Evolutionary conservation across 2,329 filamentous ascomycete genomes (phyloP).

Genomic region (Xylariaceae sp.): DNA sequence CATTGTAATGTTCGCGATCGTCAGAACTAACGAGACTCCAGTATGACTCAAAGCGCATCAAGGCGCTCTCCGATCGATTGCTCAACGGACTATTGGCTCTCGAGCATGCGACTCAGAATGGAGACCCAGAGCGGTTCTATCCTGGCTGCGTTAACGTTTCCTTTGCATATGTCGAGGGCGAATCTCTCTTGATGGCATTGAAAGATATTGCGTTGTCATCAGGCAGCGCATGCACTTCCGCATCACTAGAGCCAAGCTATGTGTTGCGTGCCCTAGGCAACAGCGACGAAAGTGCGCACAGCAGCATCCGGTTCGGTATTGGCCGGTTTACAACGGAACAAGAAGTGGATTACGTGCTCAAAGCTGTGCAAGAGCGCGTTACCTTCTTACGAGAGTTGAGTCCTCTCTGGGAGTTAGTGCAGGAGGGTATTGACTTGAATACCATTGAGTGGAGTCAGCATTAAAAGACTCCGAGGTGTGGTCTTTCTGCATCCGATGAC

Average conservation of each 20-base stretch:
- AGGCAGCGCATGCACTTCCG: conserved; percentile 93
- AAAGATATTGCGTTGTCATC: conserved; percentile 98
- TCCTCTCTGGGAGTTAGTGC: conserved; percentile 94
- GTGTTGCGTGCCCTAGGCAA: conserved; percentile 90
- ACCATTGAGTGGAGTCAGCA: conserved; percentile 99
- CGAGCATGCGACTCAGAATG: conserved; percentile 91
- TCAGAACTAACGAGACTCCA: conserved; percentile 35
- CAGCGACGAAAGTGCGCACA: conserved; percentile 96
- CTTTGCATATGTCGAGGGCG: conserved; percentile 96
- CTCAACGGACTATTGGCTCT: conserved; percentile 77
- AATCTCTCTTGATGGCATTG: conserved; percentile 94
- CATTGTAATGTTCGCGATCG: neutral
- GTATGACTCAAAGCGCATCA: conserved; percentile 90
- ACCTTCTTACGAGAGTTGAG: conserved; percentile 91
- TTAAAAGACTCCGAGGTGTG: conserved; percentile 41
- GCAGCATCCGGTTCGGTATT: conserved; percentile 96
- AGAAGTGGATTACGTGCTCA: conserved; percentile 96
- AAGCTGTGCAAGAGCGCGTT: conserved; percentile 87
- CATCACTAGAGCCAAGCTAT: conserved; percentile 93
- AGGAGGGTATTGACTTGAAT: conserved; percentile 91
- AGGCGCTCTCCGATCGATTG: conserved; percentile 76
- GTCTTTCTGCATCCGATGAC: neutral
- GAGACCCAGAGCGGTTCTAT: conserved; percentile 78
- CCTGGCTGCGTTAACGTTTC: conserved; percentile 97
- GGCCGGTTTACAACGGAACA: conserved; percentile 92